Evolutionary conservation across 805 yeast species (phyloP), one percentile per base, ranked within the genome.

Genomic region (Candida sonorensis): DNA sequence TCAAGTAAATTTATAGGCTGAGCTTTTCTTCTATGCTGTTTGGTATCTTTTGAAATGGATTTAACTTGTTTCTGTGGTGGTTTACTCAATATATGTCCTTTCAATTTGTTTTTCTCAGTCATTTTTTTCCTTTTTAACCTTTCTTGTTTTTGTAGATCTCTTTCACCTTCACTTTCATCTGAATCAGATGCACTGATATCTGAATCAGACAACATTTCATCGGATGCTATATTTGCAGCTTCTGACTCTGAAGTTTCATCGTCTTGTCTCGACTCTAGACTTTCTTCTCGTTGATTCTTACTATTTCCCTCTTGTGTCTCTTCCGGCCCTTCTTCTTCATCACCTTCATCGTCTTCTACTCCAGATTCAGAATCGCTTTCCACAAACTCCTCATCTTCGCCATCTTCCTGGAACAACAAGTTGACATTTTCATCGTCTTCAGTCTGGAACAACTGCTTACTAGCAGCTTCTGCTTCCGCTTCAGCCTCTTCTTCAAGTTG

Each of bases 371-470:
- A 51, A 2, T 51, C 59, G 1, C 41, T 48, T 26, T 48, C 57
- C 16, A 55, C 42, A 49, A 68, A 67, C 31, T 71, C 79, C 10
- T 55, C 66, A 44, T 74, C 81, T 10, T 70, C 71, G 5, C 61
- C 79, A 30, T 72, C 79, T 37, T 65, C 92, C 39, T 74, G 78
- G 45, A 82, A 82, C 41, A 83, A 55, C 29, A 82, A 59, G 46
- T 77, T 74, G 23, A 84, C 81, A 32, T 80, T 77, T 44, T 81
- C 87, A 40, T 84, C 94, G 26, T 82, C 94, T 26, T 84, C 86
- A 5, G 42, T 55, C 23, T 24, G 48, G 20, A 42, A 40, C n/a
- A n/a, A n/a, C n/a, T n/a, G n/a, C n/a, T 27, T 27, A 25, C 34
- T 45, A 21, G 29, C 45, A 10, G 31, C 36, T 11, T 44, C 53